Base-by-base conservation (phyloP, 176 grass and related monocot genomes). In the Carex parvula region DNA sequence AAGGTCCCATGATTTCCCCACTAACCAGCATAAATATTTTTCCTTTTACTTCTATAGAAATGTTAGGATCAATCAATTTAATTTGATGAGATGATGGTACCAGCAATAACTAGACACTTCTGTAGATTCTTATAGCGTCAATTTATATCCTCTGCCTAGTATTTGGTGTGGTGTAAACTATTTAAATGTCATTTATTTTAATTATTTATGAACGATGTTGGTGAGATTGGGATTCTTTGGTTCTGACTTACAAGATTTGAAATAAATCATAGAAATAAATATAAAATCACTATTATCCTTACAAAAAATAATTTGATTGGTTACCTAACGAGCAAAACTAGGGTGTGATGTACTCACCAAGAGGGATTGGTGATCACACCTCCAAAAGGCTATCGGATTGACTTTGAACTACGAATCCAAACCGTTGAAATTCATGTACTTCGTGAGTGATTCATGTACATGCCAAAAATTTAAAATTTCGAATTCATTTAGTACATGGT, bases 1-100 rank as follows among this genome's bases (percentile, higher is more conserved):
- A 61, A 37, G 29, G 79, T 81, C 79, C 79, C 79, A 81, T 41
- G 18, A 60, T 39, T 57, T 60, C 57, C 55, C 56, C 57, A 81
- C 32, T 44, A 81, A 42, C 79, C 16, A 81, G 21, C 15, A 81
- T 13, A 39, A 21, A 81, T 41, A 6, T 21, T 39, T 81, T 63
- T 18, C 57, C 15, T 53, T 75, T 35, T 16, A 58, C 35, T 79
- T 59, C 37, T 24, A 8, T 5, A 71, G 2, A 70, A 62, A 80
- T 62, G 62, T 60, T 17, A 79, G 2, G 16, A 35, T 8, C 26
- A 72, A 62, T 62, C 5, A 62, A 62, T 41, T 61, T 62, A 24
- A 58, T 62, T 61, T n/a, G 58, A 61, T 29, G 33, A 41, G 29
- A 37, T 12, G 54, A 17, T 21, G 35, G 2, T 18, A 29, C 29